Percentiles rank a stretch among this genome's conserved stretches.
These are phyloP conservation scores for Ceratocystis ficicola DNA, from an alignment of 2,329 filamentous ascomycete species.

Conservation along the genomic window DNA sequence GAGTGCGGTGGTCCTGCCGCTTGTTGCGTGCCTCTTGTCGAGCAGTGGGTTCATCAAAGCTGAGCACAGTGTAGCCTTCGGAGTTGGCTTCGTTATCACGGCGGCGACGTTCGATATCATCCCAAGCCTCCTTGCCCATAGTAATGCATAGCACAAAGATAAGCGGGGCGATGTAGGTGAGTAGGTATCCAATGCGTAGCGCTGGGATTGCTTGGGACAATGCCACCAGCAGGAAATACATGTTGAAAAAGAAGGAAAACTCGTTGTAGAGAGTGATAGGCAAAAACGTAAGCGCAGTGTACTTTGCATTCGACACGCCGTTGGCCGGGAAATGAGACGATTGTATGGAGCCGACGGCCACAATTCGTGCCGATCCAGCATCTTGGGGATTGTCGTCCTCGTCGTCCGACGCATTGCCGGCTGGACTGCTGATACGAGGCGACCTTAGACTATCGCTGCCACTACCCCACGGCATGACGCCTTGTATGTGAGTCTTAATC, in stretches of 20 bases:
- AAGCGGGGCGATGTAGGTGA: slow-evolving; percentile 84
- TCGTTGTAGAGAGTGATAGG: slow-evolving; percentile 95
- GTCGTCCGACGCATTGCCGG: slow-evolving; percentile 36
- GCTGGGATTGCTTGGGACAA: slow-evolving; percentile 84
- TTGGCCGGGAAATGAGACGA: slow-evolving; percentile 73
- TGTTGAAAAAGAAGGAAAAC: slow-evolving; percentile 99
- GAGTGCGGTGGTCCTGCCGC: slow-evolving; percentile 24
- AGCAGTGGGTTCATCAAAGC: slow-evolving; percentile 49
- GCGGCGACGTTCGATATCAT: slow-evolving; percentile 75
- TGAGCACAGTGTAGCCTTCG: slow-evolving; percentile 69
- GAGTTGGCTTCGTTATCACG: slow-evolving; percentile 91
- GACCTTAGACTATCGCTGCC: background rate
- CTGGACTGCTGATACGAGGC: slow-evolving; percentile 25
- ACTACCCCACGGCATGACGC: slow-evolving; percentile 45
- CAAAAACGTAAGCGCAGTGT: slow-evolving; percentile 87
- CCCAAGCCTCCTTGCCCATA: slow-evolving; percentile 86
- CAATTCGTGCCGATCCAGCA: slow-evolving; percentile 57
- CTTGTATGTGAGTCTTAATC: slow-evolving; percentile 43
- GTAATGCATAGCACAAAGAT: slow-evolving; percentile 88
- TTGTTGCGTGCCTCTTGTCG: slow-evolving; percentile 27
- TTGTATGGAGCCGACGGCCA: slow-evolving; percentile 65
- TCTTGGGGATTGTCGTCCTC: slow-evolving; percentile 45
- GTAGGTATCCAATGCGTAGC: slow-evolving; percentile 83
- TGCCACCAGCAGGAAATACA: slow-evolving; percentile 94
- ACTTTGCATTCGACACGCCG: slow-evolving; percentile 91